A percentile compares a stretch with the other conserved stretches of the same genome.
phyloP scores from a whole-genome alignment of 2,329 filamentous ascomycete species.

The Microdochium trichocladiopsis region DNA sequence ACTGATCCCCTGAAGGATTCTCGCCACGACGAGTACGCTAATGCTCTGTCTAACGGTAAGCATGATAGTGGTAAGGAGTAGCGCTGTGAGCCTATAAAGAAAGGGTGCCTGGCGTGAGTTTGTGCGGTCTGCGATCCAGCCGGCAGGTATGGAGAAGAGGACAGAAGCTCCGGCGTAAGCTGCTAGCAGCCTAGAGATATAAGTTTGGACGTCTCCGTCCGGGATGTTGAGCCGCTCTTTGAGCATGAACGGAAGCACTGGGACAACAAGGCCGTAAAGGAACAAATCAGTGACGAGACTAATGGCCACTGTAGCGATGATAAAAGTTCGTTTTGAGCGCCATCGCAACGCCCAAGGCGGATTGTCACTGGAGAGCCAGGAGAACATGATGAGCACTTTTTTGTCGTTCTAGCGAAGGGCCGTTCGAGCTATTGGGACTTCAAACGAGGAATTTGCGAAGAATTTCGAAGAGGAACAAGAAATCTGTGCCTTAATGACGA shows the following conservation, averaged over 20 bases:
- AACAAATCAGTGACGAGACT: conserved; percentile 53
- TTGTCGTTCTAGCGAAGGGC: no score
- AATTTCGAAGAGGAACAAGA: no score
- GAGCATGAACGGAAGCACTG: conserved; percentile 51
- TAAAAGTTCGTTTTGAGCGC: conserved; percentile 54
- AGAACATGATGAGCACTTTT: neutral
- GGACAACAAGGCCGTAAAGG: conserved; percentile 51
- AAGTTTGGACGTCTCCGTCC: conserved; percentile 38
- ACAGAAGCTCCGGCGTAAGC: conserved; percentile 46
- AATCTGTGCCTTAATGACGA: no score
- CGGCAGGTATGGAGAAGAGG: conserved; percentile 41
- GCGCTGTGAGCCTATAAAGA: conserved; percentile 42
- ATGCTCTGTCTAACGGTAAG: conserved; percentile 43
- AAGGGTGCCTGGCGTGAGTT: conserved; percentile 49
- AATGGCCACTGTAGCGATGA: conserved; percentile 46
- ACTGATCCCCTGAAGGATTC: conserved; percentile 49
- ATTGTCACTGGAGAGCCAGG: neutral
- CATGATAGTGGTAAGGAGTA: conserved; percentile 46
- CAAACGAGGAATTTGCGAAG: no score
- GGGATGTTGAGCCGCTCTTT: conserved; percentile 40
- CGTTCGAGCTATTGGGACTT: no score
- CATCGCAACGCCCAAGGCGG: conserved; percentile 23
- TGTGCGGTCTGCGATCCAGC: conserved; percentile 46
- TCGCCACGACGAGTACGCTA: conserved; percentile 38
- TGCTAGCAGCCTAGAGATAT: conserved; percentile 45